Evolutionary conservation across 176 grass and related monocot species (phyloP).

Genomic region (Thinopyrum elongatum): DNA sequence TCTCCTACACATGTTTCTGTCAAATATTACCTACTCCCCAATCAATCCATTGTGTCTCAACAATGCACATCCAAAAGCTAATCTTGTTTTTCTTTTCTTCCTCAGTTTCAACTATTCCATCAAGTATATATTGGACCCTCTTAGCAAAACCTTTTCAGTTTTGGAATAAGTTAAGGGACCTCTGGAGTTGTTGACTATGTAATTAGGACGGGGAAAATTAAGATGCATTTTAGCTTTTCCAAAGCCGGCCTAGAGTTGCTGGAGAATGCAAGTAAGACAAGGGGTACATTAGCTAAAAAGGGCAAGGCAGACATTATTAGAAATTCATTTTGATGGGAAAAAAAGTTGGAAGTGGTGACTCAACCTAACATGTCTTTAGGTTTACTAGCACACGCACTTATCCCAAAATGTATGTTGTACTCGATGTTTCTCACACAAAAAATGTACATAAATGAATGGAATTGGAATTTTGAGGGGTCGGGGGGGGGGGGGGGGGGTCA

Average conservation of each 20-base stretch:
- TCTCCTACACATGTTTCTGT: conserved; percentile 41
- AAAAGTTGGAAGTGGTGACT: not conserved
- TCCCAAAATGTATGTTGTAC: not conserved
- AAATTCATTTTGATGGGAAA: conserved; percentile 17
- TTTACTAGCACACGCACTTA: not conserved
- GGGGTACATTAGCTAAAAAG: not conserved
- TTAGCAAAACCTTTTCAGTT: conserved; percentile 17
- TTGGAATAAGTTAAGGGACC: not conserved
- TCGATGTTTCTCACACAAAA: not conserved
- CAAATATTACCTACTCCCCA: conserved; percentile 58
- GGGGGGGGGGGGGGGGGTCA: no score
- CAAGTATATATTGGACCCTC: not conserved
- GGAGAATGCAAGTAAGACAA: not conserved
- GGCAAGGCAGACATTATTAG: not conserved
- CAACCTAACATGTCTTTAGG: not conserved
- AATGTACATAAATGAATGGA: not conserved
- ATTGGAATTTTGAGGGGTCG: not conserved
- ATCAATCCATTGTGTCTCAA: conserved; percentile 15
- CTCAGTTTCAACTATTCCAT: conserved; percentile 17
- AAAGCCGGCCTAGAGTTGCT: not conserved
- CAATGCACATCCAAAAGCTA: conserved; percentile 16
- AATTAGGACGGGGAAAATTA: not conserved
- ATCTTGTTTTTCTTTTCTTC: not conserved
- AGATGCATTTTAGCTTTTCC: conserved; percentile 20
- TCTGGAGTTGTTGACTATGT: conserved; percentile 9